Conservation (phyloP, 306 rosid genomes). For the Medicago ruthenica region DNA sequence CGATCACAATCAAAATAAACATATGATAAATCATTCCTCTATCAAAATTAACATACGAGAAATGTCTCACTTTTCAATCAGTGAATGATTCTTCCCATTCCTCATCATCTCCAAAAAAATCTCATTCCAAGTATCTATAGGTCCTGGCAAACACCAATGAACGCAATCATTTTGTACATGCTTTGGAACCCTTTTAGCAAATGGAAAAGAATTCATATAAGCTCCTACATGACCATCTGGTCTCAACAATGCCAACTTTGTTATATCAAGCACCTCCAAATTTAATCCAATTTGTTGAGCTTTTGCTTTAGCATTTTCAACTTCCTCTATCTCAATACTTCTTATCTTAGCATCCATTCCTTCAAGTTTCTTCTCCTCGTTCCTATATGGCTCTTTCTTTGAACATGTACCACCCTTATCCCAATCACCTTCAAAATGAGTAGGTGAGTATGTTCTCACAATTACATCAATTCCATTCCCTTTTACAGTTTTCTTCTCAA, state of each 20-base stretch:
- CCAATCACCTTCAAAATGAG: neutral
- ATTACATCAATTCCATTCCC: constrained; percentile 10
- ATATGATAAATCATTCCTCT: neutral
- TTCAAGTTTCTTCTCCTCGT: neutral
- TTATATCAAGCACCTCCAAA: neutral
- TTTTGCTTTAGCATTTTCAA: neutral
- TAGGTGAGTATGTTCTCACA: neutral
- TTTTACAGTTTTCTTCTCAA: constrained; percentile 37
- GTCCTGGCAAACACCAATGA: constrained; percentile 92
- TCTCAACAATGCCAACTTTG: neutral
- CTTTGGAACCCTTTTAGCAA: neutral
- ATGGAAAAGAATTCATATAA: neutral
- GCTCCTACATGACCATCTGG: neutral
- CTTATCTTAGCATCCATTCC: neutral
- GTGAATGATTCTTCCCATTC: neutral
- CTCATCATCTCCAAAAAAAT: constrained; percentile 56
- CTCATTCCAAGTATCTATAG: constrained; percentile 85
- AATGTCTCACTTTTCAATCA: neutral
- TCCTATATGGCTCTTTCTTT: neutral
- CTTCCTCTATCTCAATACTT: neutral
- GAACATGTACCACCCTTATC: neutral
- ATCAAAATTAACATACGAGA: neutral
- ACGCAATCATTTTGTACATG: constrained; percentile 56
- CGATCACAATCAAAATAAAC: neutral
- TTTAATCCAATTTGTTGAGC: neutral